phyloP scores from a whole-genome alignment of 805 yeast species.

The Diddensiella caesifluorescens region DNA sequence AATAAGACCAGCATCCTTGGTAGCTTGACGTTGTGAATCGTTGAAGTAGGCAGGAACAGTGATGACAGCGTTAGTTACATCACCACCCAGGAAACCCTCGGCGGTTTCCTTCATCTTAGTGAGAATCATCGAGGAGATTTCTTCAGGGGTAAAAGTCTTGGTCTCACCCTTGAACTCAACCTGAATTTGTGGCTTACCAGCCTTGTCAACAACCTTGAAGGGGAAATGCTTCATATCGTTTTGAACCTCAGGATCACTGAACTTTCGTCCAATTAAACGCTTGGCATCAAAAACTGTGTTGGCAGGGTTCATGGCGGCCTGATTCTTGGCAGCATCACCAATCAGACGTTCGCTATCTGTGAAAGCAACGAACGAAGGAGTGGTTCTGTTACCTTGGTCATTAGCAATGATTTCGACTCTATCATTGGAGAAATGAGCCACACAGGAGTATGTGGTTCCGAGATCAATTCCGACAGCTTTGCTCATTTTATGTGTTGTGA shows the following conservation, averaged over 20 bases:
- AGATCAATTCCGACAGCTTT: slow-evolving; percentile 78
- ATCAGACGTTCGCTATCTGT: slow-evolving; percentile 92
- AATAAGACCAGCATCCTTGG: slow-evolving; percentile 88
- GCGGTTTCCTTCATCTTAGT: slow-evolving; percentile 90
- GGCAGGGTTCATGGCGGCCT: slow-evolving; percentile 92
- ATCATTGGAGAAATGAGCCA: slow-evolving; percentile 79
- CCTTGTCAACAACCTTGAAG: slow-evolving; percentile 59
- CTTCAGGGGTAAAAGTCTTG: slow-evolving; percentile 83
- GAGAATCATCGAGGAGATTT: slow-evolving; percentile 85
- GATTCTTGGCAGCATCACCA: slow-evolving; percentile 98
- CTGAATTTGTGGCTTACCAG: slow-evolving; percentile 76
- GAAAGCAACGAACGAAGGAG: slow-evolving; percentile 95
- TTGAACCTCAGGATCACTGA: slow-evolving; percentile 71
- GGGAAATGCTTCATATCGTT: slow-evolving; percentile 81
- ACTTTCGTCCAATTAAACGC: slow-evolving; percentile 86
- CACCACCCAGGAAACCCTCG: slow-evolving; percentile 79
- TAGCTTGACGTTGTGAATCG: slow-evolving; percentile 91
- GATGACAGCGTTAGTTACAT: slow-evolving; percentile 84
- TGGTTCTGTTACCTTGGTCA: slow-evolving; percentile 98
- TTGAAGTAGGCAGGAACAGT: slow-evolving; percentile 92
- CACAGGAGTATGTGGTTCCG: slow-evolving; percentile 98
- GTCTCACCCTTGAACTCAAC: slow-evolving; percentile 69
- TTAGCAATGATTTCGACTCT: slow-evolving; percentile 94
- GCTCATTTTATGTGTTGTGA: slow-evolving; percentile 35
- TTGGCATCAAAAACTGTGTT: slow-evolving; percentile 95